A percentile compares a stretch with the other conserved stretches of the same genome.
Evolutionary conservation across 2,329 filamentous ascomycete species (phyloP).

Genomic region (Zelopaecilomyces penicillatus): DNA sequence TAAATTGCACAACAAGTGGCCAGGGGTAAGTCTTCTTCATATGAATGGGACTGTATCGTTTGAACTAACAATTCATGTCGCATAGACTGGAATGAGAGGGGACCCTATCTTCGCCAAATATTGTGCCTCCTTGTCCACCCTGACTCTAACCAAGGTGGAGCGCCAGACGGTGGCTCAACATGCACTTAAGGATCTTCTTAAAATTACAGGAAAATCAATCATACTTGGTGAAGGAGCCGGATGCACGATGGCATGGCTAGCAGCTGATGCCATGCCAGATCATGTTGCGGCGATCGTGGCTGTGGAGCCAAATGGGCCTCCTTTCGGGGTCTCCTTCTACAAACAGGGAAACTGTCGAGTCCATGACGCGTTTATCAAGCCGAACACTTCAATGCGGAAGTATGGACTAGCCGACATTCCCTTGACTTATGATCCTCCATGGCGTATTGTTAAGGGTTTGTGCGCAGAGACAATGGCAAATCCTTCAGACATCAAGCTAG

Average conservation of each 20-base stretch:
- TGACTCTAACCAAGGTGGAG: slow-evolving; percentile 18
- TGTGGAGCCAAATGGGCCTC: slow-evolving; percentile 46
- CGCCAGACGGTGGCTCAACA: slow-evolving; percentile 23
- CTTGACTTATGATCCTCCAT: slow-evolving; percentile 32
- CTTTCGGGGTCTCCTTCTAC: slow-evolving; percentile 26
- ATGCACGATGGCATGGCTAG: slow-evolving; percentile 36
- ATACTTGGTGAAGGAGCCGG: slow-evolving; percentile 44
- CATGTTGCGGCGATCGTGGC: slow-evolving; percentile 40
- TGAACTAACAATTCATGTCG: slow-evolving; percentile 2
- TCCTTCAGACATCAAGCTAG: too few species aligned
- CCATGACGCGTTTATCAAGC: slow-evolving; percentile 15
- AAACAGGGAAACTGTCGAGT: slow-evolving; percentile 1
- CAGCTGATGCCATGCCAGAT: slow-evolving; percentile 39
- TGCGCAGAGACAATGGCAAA: not conserved
- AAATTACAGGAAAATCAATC: slow-evolving; percentile 31
- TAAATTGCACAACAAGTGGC: slow-evolving; percentile 29
- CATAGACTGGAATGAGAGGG: slow-evolving; percentile 27
- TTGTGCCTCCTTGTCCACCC: slow-evolving; percentile 33
- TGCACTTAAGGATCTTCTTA: slow-evolving; percentile 34
- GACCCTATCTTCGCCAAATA: slow-evolving; percentile 42
- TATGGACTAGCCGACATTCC: slow-evolving; percentile 36
- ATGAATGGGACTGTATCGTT: too few species aligned
- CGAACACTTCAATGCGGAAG: slow-evolving; percentile 21
- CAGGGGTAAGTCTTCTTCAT: slow-evolving; percentile 20
- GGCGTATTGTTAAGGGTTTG: not conserved